phyloP scores from a whole-genome alignment of 2,329 filamentous ascomycete genomes.

The Colletotrichum viniferum region DNA sequence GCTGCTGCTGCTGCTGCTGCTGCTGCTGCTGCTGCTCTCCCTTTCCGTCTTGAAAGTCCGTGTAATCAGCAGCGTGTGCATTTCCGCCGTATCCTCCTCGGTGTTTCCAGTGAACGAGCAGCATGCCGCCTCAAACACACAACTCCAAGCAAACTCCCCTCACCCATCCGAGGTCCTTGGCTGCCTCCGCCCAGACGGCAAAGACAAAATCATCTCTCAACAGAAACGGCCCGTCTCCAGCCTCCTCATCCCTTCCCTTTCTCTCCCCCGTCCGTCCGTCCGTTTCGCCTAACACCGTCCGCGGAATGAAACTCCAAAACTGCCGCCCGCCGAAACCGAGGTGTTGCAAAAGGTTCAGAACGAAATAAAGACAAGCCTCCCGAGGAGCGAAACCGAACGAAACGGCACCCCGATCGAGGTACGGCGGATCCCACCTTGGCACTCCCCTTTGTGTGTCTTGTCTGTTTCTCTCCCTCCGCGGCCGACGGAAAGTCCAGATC shows the following conservation, averaged over 20 bases:
- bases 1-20: background rate
- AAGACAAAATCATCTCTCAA: background rate
- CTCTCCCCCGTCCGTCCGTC: background rate
- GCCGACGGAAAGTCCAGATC: background rate
- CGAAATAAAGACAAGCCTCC: background rate
- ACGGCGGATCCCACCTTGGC: background rate
- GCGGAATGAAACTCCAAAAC: background rate
- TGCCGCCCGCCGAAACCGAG: background rate
- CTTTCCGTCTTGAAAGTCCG: background rate
- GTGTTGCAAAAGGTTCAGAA: background rate
- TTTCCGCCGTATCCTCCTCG: background rate
- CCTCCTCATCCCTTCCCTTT: background rate
- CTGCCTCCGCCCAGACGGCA: background rate
- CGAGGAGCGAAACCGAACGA: background rate
- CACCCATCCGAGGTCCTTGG: background rate
- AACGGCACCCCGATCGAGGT: background rate
- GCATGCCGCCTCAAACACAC: background rate
- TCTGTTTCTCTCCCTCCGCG: background rate
- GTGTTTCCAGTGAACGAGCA: background rate
- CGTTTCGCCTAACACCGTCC: background rate
- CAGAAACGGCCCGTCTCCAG: background rate
- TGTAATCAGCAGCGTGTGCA: background rate
- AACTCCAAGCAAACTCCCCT: background rate
- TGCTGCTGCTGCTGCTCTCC: background rate
- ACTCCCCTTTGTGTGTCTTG: background rate